Base-by-base conservation (phyloP, 2,329 filamentous ascomycete species). In the Fusarium globosum region DNA sequence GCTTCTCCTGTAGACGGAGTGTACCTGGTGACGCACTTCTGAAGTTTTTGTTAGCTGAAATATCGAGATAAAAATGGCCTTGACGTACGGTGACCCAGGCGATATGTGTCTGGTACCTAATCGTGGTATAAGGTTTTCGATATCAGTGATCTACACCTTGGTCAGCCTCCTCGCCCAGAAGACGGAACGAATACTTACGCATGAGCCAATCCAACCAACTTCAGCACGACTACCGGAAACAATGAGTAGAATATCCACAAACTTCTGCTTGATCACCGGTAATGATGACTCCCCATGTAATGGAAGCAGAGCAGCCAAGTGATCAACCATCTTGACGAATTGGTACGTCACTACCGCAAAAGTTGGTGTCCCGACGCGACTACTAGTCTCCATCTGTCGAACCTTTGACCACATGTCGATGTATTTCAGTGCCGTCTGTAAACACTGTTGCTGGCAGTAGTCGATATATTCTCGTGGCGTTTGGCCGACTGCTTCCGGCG, bases 321-420 rank as follows among this genome's bases (percentile, higher is more conserved):
- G 65, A 26, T 75, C 65, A 1, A 77, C 59, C 6, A 77, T 77
- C 23, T 74, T 77, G n/a, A 51, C 61, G 2, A 65, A 61, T 14
- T 77, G 76, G 11, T 77, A 77, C 0, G 69, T 66, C 0, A 70
- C 72, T 16, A 75, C 63, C 0, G 73, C 65, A 30, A 76, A 45
- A 0, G 66, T 69, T 0, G 65, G 39, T 16, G 69, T 70, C 0
- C 72, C 65, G 10, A 77, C 33, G 1, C 45, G 69, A 8, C 65
- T 66, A 4, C 66, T 70, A 1, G 72, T 73, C 35, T 77, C 72
- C 10, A 73, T 61, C 1, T 55, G 45, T 6, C 67, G 48, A 12
- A 76, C n/a, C 3, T 64, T 61, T 1, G 57, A 67, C 72, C 72
- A 77, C 39, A 77, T 66, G 0, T 71, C 69, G 7, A 75, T 71